Evolutionary conservation across 768 basidiomycete species (phyloP).

Genomic region (Agaricus blazei): DNA sequence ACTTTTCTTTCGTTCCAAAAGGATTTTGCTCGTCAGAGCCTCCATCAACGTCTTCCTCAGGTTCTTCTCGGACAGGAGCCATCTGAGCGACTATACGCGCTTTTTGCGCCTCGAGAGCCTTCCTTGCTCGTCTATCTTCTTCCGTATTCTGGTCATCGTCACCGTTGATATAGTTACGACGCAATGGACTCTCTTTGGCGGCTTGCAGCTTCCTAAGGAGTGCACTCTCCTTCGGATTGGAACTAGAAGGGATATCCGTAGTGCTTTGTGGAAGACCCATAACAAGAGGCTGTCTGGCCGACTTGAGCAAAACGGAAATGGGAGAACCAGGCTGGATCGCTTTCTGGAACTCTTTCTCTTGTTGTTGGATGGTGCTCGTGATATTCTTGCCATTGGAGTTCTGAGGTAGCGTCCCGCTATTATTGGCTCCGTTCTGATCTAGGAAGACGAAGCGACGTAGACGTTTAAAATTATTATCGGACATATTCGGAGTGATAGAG

Average conservation of each 20-base stretch:
- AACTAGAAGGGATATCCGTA: constrained; percentile 14
- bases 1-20: constrained; percentile 13
- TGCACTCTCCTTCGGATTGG: constrained; percentile 28
- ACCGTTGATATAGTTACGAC: constrained; percentile 25
- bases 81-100: constrained; percentile 93
- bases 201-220: constrained; percentile 55
- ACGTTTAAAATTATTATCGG: constrained; percentile 63
- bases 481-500: constrained; percentile 54
- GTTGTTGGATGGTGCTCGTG: constrained; percentile 66
- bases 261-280: constrained; percentile 39
- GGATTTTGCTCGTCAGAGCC: constrained; percentile 29
- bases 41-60: constrained; percentile 27
- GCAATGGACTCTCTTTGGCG: constrained; percentile 52
- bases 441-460: constrained; percentile 59
- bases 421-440: constrained; percentile 43
- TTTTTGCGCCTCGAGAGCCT: constrained; percentile 87
- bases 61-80: constrained; percentile 58
- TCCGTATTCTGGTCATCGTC: constrained; percentile 27
- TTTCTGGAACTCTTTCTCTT: constrained; percentile 95
- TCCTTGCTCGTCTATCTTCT: constrained; percentile 38
- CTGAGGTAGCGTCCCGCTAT: constrained; percentile 6
- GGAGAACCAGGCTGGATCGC: constrained; percentile 95
- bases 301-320: constrained; percentile 85
- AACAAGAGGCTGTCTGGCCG: constrained; percentile 82
- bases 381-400: constrained; percentile 31